Evolutionary conservation across 140 eudicot species (phyloP), one percentile per base, ranked within the genome.

Genomic region (Oenanthe javanica): DNA sequence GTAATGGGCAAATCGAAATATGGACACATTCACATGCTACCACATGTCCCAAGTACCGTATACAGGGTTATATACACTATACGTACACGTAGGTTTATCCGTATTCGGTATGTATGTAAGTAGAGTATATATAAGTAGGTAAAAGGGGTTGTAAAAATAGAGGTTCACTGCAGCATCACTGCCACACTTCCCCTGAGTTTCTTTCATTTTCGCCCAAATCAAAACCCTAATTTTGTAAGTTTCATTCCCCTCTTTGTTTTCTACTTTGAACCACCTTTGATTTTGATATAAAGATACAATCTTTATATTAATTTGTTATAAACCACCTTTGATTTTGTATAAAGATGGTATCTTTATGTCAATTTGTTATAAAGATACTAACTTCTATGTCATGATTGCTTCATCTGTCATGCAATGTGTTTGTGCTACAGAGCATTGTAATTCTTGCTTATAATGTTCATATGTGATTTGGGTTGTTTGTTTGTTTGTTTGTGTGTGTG

Each of bases 191-290:
- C 69, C n/a, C 69, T 9, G 4, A 61, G 14, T n/a, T 61, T 61
- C 69, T 61, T 2, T n/a, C 69, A 61, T n/a, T 61, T 61, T 14
- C 36, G n/a, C 69, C 69, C 69, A 61, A 61, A 21, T 8, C 11
- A 61, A n/a, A 61, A 61, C 69, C 69, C 69, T 61, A 61, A 61
- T 21, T 61, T 21, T 21, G 69, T 61, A 61, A 61, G 69, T 61
- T 61, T 61, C 36, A 19, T 61, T 9, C 25, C 6, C 25, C 23
- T 61, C 36, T n/a, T n/a, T n/a, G 13, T 1, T 61, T 9, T 61
- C n/a, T n/a, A 61, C 69, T n/a, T 21, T n/a, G 31, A 61, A 31
- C 69, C 36, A 61, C 9, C 36, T 61, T 61, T 61, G 36, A 61
- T n/a, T 61, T 61, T 61, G 36, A n/a, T 61, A 27, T 7, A n/a